A percentile compares a stretch with the other conserved stretches of the same genome.
Conservation (phyloP, 768 basidiomycete species). For the Lactarius indigo region DNA sequence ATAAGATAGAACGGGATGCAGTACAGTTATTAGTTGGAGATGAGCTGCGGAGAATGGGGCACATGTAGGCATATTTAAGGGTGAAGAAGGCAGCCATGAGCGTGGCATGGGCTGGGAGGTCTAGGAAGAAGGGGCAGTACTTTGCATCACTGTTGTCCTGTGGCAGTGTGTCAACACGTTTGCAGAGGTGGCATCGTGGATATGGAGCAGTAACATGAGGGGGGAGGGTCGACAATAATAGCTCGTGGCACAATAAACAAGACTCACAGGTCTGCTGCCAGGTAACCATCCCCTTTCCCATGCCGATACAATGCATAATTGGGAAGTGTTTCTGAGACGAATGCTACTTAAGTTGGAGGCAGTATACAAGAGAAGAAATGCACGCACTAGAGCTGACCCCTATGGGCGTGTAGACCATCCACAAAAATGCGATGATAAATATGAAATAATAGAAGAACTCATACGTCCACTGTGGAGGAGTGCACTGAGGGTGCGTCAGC, state of each 20-base stretch:
- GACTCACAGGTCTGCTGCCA: conserved; percentile 63
- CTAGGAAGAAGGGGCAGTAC: conserved; percentile 82
- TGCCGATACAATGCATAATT: conserved; percentile 64
- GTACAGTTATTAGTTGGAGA: conserved; percentile 32
- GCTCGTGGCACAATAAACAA: background rate
- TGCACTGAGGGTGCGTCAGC: conserved; percentile 47
- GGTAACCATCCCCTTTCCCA: conserved; percentile 80
- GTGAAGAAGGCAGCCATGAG: conserved; percentile 53
- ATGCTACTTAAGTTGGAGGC: conserved; percentile 9
- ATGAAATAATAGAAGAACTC: conserved; percentile 77
- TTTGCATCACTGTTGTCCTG: conserved; percentile 93
- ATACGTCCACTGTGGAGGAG: conserved; percentile 54
- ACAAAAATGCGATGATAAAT: conserved; percentile 55
- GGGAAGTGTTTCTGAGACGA: conserved; percentile 55
- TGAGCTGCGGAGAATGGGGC: conserved; percentile 25
- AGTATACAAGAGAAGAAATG: background rate
- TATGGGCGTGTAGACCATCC: conserved; percentile 76
- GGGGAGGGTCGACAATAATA: background rate
- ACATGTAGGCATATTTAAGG: conserved; percentile 50
- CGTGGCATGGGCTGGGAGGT: conserved; percentile 58
- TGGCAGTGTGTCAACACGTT: background rate
- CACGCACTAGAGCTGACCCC: conserved; percentile 69
- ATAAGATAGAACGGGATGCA: conserved; percentile 56
- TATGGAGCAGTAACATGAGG: too few relatives aligned
- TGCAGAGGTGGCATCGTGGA: background rate